Conservation (phyloP, 257 asterid genomes). For the Primulina huaijiensis region DNA sequence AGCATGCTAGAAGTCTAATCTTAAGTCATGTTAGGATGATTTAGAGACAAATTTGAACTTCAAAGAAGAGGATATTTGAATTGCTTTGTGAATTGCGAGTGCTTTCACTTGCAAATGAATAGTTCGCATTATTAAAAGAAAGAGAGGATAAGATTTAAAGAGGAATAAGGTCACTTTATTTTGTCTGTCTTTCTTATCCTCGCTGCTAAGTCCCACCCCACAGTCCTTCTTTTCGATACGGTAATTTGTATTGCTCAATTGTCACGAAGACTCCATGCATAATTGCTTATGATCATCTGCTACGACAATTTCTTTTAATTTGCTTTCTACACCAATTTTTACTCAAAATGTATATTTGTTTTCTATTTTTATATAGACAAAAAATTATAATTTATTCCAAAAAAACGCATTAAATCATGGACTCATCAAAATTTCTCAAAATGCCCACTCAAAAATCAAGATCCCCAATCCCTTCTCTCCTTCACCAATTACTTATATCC, state of each 20-base stretch:
- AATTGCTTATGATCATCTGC: too few relatives aligned
- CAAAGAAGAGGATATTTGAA: not conserved
- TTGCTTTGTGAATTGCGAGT: not conserved
- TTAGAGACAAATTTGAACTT: not conserved
- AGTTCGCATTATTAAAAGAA: conserved; percentile 7
- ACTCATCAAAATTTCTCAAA: too few relatives aligned
- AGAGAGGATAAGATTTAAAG: conserved; percentile 17
- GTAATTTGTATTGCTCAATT: too few relatives aligned
- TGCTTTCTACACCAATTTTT: too few relatives aligned
- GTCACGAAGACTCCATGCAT: too few relatives aligned
- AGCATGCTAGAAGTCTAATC: not conserved
- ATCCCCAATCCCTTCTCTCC: not conserved
- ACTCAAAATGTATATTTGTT: too few relatives aligned
- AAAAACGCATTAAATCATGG: too few relatives aligned
- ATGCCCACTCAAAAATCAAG: too few relatives aligned
- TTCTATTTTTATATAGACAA: too few relatives aligned
- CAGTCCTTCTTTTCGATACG: too few relatives aligned
- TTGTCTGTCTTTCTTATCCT: conserved; percentile 13
- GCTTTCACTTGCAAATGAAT: conserved; percentile 14
- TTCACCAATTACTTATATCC: conserved; percentile 9
- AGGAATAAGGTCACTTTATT: conserved; percentile 13
- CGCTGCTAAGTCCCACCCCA: too few relatives aligned
- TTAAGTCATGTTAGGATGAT: not conserved
- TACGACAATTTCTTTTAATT: too few relatives aligned
- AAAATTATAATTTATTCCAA: conserved; percentile 2